Evolutionary conservation across 2,329 filamentous ascomycete species (phyloP).

Genomic region (Sordariomycetes sp.): DNA sequence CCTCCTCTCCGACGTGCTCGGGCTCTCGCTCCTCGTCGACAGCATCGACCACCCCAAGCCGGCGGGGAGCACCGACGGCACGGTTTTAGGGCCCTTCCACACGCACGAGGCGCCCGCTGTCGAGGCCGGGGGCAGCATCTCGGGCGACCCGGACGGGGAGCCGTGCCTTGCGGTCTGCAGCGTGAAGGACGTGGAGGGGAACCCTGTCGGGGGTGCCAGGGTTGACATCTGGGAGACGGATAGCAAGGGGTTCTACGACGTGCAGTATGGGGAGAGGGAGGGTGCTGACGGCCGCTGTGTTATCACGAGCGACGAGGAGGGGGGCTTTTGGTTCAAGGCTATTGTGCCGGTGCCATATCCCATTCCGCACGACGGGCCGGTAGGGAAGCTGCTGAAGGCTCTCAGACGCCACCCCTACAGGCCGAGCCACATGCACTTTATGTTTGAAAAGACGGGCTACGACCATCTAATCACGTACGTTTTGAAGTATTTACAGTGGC

Average conservation of each 20-base stretch:
- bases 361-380: conserved; percentile 75
- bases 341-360: conserved; percentile 79
- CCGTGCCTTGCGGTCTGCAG: conserved; percentile 37
- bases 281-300: conserved; percentile 21
- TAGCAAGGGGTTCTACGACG: conserved; percentile 62
- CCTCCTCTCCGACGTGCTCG: conserved; percentile 63
- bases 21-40: conserved; percentile 65
- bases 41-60: conserved; percentile 70
- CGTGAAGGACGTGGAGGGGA: conserved; percentile 48
- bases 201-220: conserved; percentile 49
- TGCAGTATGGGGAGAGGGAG: conserved; percentile 52
- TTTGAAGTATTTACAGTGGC: too few relatives aligned
- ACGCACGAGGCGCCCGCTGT: conserved; percentile 54
- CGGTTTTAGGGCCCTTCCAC: conserved; percentile 71
- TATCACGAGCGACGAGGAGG: conserved; percentile 14
- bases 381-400: conserved; percentile 57
- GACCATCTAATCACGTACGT: conserved; percentile 80
- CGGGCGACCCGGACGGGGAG: conserved; percentile 54
- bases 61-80: conserved; percentile 55
- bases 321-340: conserved; percentile 68
- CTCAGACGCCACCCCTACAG: conserved; percentile 65
- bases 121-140: conserved; percentile 44
- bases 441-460: conserved; percentile 72
- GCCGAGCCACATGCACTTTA: conserved; percentile 79
- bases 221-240: conserved; percentile 77